Evolutionary conservation across 257 asterid genomes (phyloP).

Genomic region (Nicotiana otophora): DNA sequence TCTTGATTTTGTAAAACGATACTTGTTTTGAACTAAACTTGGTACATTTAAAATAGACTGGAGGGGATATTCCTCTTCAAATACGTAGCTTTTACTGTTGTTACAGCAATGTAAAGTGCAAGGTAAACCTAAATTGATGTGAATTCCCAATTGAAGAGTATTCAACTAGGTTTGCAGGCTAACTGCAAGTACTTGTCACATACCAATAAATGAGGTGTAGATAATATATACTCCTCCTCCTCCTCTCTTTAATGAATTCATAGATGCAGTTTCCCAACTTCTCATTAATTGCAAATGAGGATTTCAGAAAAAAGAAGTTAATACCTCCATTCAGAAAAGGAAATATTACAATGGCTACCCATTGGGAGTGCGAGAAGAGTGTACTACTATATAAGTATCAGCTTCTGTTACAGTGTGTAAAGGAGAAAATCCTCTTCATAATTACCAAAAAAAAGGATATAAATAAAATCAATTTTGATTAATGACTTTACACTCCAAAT

Average conservation of each 20-base stretch:
- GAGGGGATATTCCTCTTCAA: neutral
- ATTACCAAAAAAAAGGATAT: no score
- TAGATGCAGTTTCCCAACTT: neutral
- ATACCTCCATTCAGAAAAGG: neutral
- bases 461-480: no score
- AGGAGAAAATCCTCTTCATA: no score
- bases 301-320: neutral
- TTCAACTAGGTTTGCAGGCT: conserved; percentile 10
- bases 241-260: neutral
- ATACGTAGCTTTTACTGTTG: neutral
- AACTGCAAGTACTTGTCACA: conserved; percentile 8
- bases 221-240: neutral
- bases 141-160: neutral
- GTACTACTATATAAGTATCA: neutral
- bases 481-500: no score
- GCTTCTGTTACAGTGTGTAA: no score
- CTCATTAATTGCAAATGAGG: conserved; percentile 5
- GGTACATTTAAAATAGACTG: neutral
- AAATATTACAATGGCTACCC: neutral
- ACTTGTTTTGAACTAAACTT: neutral
- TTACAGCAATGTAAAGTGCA: neutral
- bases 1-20: neutral
- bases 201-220: conserved; percentile 6
- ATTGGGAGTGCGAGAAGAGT: neutral
- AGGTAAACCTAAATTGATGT: neutral